A percentile compares a stretch with the other conserved stretches of the same genome.
Evolutionary conservation across 257 asterid species (phyloP).

Genomic region (Cynanchum wilfordii): DNA sequence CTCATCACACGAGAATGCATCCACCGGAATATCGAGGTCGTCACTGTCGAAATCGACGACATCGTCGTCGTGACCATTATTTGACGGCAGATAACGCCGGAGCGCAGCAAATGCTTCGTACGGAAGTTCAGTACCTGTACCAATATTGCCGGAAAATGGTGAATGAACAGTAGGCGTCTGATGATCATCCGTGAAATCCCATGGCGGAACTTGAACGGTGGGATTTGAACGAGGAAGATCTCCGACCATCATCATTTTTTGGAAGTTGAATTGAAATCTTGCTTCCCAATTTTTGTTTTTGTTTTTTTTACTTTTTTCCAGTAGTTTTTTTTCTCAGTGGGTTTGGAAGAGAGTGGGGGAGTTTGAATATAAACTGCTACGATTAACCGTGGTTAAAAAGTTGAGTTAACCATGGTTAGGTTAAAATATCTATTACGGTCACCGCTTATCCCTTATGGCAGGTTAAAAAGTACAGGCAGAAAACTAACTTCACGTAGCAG

Average conservation of each 20-base stretch:
- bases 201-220: constrained; percentile 63
- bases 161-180: constrained; percentile 45
- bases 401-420: constrained; percentile 33
- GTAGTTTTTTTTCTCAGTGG: not conserved
- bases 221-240: constrained; percentile 46
- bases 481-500: constrained; percentile 32
- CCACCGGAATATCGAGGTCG: constrained; percentile 61
- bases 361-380: constrained; percentile 39
- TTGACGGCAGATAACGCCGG: constrained; percentile 65
- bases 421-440: constrained; percentile 27
- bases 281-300: not conserved
- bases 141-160: constrained; percentile 20
- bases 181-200: constrained; percentile 49
- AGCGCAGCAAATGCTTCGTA: constrained; percentile 44
- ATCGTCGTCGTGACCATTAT: constrained; percentile 29
- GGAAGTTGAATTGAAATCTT: not conserved
- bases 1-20: constrained; percentile 72
- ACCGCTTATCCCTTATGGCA: constrained; percentile 8
- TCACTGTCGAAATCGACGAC: constrained; percentile 30
- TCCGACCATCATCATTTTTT: constrained; percentile 42
- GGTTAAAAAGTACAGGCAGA: constrained; percentile 14
- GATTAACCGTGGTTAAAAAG: constrained; percentile 37
- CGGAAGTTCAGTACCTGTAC: constrained; percentile 21
- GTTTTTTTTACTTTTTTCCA: not conserved
- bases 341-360: not conserved